Conservation (phyloP, 2,329 filamentous ascomycete genomes). For the Clonostachys byssicola region DNA sequence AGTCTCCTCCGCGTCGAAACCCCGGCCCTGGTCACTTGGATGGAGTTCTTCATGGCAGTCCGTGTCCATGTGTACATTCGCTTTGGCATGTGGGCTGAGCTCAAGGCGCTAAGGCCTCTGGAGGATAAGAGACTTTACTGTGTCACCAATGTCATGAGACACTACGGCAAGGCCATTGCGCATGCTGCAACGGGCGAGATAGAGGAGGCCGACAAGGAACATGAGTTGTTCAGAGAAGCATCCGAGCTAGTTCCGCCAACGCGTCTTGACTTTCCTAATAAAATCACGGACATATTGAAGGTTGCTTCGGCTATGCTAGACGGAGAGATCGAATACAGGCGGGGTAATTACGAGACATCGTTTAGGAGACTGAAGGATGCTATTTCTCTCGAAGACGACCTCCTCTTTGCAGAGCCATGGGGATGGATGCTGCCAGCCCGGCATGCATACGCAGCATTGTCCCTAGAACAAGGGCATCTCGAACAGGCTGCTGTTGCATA, state of each 20-base stretch:
- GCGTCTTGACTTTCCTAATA: slow-evolving; percentile 33
- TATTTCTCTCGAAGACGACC: slow-evolving; percentile 49
- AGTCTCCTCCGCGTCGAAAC: slow-evolving; percentile 53
- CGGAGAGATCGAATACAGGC: slow-evolving; percentile 67
- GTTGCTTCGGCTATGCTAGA: slow-evolving; percentile 61
- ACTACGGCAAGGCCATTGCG: slow-evolving; percentile 64
- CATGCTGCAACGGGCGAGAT: slow-evolving; percentile 50
- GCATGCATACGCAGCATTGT: slow-evolving; percentile 61
- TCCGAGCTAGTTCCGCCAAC: slow-evolving; percentile 42
- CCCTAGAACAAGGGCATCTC: slow-evolving; percentile 55
- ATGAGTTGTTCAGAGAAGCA: slow-evolving; percentile 41
- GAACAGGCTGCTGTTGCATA: slow-evolving; percentile 50
- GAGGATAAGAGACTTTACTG: slow-evolving; percentile 54
- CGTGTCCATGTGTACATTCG: slow-evolving; percentile 64
- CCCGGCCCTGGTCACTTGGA: slow-evolving; percentile 68
- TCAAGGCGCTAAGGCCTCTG: slow-evolving; percentile 49
- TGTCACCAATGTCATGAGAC: slow-evolving; percentile 58
- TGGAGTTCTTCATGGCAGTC: slow-evolving; percentile 62
- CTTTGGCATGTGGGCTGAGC: slow-evolving; percentile 64
- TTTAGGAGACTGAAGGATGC: slow-evolving; percentile 51
- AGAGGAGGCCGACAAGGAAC: slow-evolving; percentile 42
- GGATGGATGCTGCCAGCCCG: slow-evolving; percentile 69
- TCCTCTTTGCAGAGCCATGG: slow-evolving; percentile 68
- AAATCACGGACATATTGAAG: slow-evolving; percentile 42
- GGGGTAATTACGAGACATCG: slow-evolving; percentile 46